Base-by-base conservation (phyloP, 1,284 basidiomycete species). In the Hemileia vastatrix region DNA sequence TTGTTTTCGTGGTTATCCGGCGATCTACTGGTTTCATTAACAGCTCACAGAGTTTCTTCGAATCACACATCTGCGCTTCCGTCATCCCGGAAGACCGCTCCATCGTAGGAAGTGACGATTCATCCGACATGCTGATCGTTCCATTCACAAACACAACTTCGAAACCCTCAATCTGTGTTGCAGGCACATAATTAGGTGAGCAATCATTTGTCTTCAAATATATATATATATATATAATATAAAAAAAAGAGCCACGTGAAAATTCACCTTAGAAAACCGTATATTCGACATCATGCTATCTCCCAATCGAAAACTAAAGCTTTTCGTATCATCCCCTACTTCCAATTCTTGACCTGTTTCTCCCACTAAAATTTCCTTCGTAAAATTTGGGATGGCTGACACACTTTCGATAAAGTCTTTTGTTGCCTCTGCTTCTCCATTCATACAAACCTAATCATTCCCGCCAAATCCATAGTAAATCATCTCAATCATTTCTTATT, bases 311-410 rank as follows among this genome's bases (percentile, higher is more conserved):
- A 98, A 86, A 1, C 92, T 92, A 78, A 91, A 98, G 72, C 85
- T 90, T 71, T 88, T 90, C 11, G 90, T 94, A 69, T 96, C 90
- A 76, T 97, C 92, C 47, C 95, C 95, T 67, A 98, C 92, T 71
- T 86, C 85, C 43, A 96, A 78, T 6, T 80, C 83, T 72, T 93
- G 86, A 43, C 86, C 85, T 27, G 83, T 79, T 3, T 75, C 72
- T 0, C 95, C 93, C 2, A 87, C 82, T 75, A 83, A 90, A 36
- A 98, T 88, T 65, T 97, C 92, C 72, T 86, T 85, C 2, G 92
- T 93, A 83, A 95, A 87, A 0, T 87, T 80, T 1, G 87, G 83
- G 56, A 90, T 87, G 44, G 86, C 84, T 19, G 81, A 81, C 71
- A 90, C 91, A 68, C 87, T 88, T 62, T 85, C 82, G 32, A 90